A percentile compares a stretch with the other conserved stretches of the same genome.
Conservation (phyloP, 257 asterid species). For the Asclepias syriaca region DNA sequence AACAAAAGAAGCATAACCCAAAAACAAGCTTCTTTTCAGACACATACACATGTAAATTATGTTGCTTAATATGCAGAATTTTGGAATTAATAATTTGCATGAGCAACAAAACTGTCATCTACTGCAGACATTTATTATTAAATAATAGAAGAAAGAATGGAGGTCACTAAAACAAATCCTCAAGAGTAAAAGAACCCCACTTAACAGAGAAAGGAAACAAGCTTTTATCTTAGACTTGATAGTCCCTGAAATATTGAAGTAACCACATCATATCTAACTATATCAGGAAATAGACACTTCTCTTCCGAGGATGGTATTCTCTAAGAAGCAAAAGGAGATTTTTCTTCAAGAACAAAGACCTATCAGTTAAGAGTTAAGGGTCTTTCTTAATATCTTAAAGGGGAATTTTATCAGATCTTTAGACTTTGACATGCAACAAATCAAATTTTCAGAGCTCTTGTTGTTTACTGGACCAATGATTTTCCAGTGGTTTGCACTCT, state of each 20-base stretch:
- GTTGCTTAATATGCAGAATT: background rate
- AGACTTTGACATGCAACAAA: background rate
- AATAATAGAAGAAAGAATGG: background rate
- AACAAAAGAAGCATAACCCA: background rate
- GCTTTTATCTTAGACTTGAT: background rate
- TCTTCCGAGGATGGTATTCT: background rate
- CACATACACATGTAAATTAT: background rate
- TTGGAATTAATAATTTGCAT: slow-evolving; percentile 1
- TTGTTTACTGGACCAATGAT: no score
- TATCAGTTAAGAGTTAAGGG: background rate
- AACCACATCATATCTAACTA: background rate
- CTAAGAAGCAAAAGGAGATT: background rate
- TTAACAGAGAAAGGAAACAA: background rate
- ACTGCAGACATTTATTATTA: background rate
- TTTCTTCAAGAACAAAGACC: background rate
- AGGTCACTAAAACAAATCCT: background rate
- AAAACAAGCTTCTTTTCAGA: background rate
- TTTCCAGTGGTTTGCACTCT: no score
- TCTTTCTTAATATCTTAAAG: background rate
- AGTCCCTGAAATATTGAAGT: background rate
- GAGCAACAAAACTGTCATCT: background rate
- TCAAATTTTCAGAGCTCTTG: background rate
- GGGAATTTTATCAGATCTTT: background rate
- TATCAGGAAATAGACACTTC: background rate
- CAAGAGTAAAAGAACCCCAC: background rate